A percentile compares a stretch with the other conserved stretches of the same genome.
Conservation (phyloP, 2,329 filamentous ascomycete species). For the Trichoderma lentiforme region DNA sequence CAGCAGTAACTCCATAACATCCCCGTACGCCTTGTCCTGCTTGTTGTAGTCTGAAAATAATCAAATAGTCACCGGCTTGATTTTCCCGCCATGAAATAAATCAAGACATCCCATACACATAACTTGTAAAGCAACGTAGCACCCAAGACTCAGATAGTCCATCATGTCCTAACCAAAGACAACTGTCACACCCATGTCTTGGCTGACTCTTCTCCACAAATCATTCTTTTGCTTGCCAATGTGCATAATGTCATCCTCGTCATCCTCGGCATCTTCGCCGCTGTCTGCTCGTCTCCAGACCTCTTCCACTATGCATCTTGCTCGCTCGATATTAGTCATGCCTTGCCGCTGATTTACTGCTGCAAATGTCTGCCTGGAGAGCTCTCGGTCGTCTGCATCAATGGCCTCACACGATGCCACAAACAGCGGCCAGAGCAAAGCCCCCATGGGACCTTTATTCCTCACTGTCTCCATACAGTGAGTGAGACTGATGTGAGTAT, state of each 20-base stretch:
- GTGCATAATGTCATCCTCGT: conserved; percentile 22
- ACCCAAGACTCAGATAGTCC: not conserved
- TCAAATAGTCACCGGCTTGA: not conserved
- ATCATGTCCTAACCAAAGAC: conserved; percentile 51
- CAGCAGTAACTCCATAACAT: not conserved
- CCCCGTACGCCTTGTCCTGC: not conserved
- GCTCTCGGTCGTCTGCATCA: conserved; percentile 45
- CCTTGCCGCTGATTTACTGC: conserved; percentile 56
- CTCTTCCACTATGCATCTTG: conserved; percentile 59
- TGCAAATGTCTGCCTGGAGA: conserved; percentile 50
- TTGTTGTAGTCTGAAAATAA: not conserved
- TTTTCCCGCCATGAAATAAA: not conserved
- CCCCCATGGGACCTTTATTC: conserved; percentile 58
- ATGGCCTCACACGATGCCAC: conserved; percentile 60
- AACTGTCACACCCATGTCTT: conserved; percentile 56
- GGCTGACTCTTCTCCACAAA: conserved; percentile 55
- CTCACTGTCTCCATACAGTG: conserved; percentile 55
- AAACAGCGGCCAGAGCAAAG: conserved; percentile 63
- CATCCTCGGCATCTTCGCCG: conserved; percentile 21
- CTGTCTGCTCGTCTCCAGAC: conserved; percentile 56
- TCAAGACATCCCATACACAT: not conserved
- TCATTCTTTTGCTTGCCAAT: conserved; percentile 31
- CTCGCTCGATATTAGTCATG: conserved; percentile 62
- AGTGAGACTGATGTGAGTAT: conserved; percentile 47
- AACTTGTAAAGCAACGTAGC: not conserved